Conservation (phyloP, 805 yeast genomes). For the Kregervanrija delftensis region DNA sequence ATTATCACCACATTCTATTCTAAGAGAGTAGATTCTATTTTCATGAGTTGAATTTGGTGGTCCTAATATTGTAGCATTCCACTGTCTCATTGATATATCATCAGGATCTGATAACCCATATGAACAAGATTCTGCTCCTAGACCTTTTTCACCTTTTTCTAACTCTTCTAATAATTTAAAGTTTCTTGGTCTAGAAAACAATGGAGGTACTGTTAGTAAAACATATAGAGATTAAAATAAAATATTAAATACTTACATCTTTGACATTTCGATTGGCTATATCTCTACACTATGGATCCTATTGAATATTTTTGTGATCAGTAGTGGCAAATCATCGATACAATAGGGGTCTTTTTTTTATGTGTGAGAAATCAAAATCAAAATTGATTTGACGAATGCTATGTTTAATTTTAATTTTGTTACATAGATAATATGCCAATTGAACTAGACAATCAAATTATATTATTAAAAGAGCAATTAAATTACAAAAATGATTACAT, state of each 20-base stretch:
- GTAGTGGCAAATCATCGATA: too few species aligned
- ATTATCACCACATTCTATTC: slow-evolving; percentile 69
- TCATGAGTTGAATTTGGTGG: slow-evolving; percentile 84
- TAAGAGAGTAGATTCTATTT: slow-evolving; percentile 83
- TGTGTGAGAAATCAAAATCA: too few species aligned
- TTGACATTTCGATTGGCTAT: slow-evolving; percentile 14
- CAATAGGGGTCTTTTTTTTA: too few species aligned
- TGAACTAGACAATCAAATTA: too few species aligned
- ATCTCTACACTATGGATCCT: too few species aligned
- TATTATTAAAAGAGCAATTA: too few species aligned
- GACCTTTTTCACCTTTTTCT: slow-evolving; percentile 96
- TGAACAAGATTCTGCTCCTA: slow-evolving; percentile 94
- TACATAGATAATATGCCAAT: too few species aligned
- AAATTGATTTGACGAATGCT: too few species aligned
- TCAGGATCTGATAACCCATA: slow-evolving; percentile 87
- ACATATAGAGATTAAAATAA: background rate
- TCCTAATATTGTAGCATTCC: slow-evolving; percentile 98
- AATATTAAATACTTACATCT: slow-evolving; percentile 17
- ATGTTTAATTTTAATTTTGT: too few species aligned
- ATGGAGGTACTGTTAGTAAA: background rate
- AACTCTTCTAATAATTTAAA: slow-evolving; percentile 92
- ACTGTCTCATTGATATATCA: slow-evolving; percentile 86
- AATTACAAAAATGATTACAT: too few species aligned
- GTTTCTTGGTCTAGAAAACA: slow-evolving; percentile 58
- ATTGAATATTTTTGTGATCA: too few species aligned